Conservation (phyloP, 768 basidiomycete genomes). For the Hericium coralloides region DNA sequence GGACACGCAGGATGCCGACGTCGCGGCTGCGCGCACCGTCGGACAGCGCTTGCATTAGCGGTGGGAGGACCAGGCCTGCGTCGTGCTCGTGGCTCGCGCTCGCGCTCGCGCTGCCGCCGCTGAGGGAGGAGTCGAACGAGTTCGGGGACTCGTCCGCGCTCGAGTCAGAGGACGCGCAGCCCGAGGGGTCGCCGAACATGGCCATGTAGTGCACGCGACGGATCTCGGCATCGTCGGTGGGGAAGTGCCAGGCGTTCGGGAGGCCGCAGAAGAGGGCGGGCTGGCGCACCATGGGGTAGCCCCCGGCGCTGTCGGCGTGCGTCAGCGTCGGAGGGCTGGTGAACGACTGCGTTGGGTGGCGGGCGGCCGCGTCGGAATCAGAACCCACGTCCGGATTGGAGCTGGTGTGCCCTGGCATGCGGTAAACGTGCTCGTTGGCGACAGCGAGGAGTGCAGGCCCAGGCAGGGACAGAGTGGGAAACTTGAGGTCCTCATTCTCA, state of each 20-base stretch:
- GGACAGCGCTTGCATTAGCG: background rate
- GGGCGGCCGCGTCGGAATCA: too few relatives aligned
- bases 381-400: too few relatives aligned
- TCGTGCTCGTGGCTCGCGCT: background rate
- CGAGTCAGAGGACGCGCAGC: background rate
- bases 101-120: too few relatives aligned
- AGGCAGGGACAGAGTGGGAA: background rate
- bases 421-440: background rate
- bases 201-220: background rate
- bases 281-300: background rate
- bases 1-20: background rate
- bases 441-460: background rate
- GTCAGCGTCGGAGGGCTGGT: too few relatives aligned
- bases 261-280: background rate
- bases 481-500: background rate
- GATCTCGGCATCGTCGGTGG: background rate
- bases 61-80: background rate
- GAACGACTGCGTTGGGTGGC: too few relatives aligned
- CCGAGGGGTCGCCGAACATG: background rate
- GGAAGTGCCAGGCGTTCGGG: background rate
- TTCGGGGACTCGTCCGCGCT: background rate
- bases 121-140: too few relatives aligned
- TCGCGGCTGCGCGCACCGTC: background rate
- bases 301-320: too few relatives aligned
- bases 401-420: too few relatives aligned